Conservation (phyloP, 164 flowering plant species). For the Vitis riparia region DNA sequence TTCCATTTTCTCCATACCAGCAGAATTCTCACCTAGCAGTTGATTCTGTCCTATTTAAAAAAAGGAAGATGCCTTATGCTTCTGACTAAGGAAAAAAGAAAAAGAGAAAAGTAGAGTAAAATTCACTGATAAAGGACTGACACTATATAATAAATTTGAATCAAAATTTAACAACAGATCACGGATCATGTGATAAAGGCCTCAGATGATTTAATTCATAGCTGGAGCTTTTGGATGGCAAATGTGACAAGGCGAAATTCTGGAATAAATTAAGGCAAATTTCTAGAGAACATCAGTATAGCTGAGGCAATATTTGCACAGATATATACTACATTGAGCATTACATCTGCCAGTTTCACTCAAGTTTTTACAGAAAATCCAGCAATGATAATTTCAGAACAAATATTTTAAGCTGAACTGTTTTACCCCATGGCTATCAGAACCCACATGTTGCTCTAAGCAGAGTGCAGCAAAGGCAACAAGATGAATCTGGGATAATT, state of each 20-base stretch:
- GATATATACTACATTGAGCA: background rate
- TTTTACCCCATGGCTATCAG: too few species aligned
- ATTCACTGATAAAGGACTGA: background rate
- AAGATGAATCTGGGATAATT: background rate
- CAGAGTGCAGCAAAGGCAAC: background rate
- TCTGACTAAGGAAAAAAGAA: background rate
- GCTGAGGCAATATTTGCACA: background rate
- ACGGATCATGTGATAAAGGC: background rate
- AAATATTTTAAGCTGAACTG: too few species aligned
- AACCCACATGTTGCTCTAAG: too few species aligned
- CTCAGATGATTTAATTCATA: background rate
- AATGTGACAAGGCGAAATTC: background rate
- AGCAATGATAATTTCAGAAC: too few species aligned
- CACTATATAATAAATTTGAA: background rate
- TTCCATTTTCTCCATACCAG: conserved; percentile 17
- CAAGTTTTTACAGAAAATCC: too few species aligned
- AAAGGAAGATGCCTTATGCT: conserved; percentile 6
- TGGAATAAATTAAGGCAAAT: background rate
- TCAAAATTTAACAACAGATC: background rate
- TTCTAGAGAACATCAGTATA: too few species aligned
- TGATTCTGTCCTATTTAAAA: conserved; percentile 69
- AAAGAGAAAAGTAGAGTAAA: background rate
- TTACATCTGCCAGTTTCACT: background rate
- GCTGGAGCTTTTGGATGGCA: background rate
- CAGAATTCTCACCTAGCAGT: conserved; percentile 37